A percentile compares a stretch with the other conserved stretches of the same genome.
These are phyloP conservation scores for Neopestalotiopsis sp. DNA, from an alignment of 2,329 filamentous ascomycete genomes.

Conservation along the genomic window DNA sequence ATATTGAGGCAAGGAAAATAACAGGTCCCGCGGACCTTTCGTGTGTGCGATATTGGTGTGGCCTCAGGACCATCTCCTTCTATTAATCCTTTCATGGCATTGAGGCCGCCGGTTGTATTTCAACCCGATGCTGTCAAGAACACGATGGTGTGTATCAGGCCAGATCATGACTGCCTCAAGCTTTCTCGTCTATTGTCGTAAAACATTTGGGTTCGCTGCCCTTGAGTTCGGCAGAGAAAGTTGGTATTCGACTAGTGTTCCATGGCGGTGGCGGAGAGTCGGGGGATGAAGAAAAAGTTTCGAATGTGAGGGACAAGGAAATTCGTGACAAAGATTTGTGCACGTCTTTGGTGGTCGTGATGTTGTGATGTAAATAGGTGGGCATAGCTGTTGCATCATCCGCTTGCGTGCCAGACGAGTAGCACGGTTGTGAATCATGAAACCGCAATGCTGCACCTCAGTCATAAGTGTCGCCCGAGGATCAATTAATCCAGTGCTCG, in stretches of 20 bases:
- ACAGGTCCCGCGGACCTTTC: not conserved
- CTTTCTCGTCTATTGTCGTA: not conserved
- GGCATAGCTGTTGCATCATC: not conserved
- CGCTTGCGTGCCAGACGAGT: not conserved
- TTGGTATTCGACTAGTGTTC: not conserved
- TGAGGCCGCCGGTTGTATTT: not conserved
- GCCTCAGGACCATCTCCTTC: not conserved
- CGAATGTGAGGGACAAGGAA: not conserved
- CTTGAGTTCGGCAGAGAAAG: not conserved
- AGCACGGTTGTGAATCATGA: not conserved
- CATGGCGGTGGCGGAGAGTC: not conserved
- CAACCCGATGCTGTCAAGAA: not conserved
- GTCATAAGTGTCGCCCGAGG: constrained; percentile 1
- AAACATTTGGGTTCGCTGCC: not conserved
- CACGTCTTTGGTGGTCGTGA: not conserved
- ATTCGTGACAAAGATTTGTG: not conserved
- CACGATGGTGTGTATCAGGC: not conserved
- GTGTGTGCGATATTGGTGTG: constrained; percentile 13
- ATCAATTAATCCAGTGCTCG: constrained; percentile 2
- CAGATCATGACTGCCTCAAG: not conserved
- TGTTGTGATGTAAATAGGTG: not conserved
- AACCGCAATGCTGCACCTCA: not conserved
- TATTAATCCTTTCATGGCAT: constrained; percentile 1
- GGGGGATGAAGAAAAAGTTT: not conserved
- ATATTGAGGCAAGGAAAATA: constrained; percentile 8